Base-by-base conservation (phyloP, 306 rosid genomes). In the Ammopiptanthus mongolicus region DNA sequence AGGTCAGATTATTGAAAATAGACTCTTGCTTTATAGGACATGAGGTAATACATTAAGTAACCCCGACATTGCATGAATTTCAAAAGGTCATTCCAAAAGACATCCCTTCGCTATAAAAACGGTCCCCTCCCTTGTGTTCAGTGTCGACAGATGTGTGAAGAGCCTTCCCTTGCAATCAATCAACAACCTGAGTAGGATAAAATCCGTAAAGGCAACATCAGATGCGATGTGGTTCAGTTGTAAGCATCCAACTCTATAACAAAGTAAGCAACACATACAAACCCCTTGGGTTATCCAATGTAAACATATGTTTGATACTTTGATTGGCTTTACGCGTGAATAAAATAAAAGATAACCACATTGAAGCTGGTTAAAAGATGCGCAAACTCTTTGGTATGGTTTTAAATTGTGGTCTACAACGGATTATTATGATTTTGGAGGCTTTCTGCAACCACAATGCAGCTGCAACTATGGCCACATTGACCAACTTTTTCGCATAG, bases 21-120 rank as follows among this genome's bases (percentile, higher is more conserved):
- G 50, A 39, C 44, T 17, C 33, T 62, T 23, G 57, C 3, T 67
- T 65, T 41, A 52, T 5, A 84, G 71, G 80, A 69, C 46, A 71
- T 36, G 50, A 71, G 65, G 37, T 51, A 73, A 67, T 84, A 84
- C 87, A 84, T 84, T 84, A 31, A 84, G 80, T 80, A 84, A 63
- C 31, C 87, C 82, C 33, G 87, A 84, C 87, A 84, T 84, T 67
- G 85, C 74, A 65, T 1, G 51, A 76, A 69, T 69, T 76, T 84
- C 84, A 84, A 67, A 55, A 76, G 36, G 47, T 80, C 60, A 14
- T 23, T 68, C 77, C 19, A 76, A 57, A 63, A 51, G 22, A 37
- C 86, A 84, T 80, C 74, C 69, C 79, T 47, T 48, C 60, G 48
- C 66, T 51, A 25, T 41, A 72, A 71, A 65, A 65, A 56, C 75